phyloP scores from a whole-genome alignment of 306 rosid genomes.

The Sesbania bispinosa region DNA sequence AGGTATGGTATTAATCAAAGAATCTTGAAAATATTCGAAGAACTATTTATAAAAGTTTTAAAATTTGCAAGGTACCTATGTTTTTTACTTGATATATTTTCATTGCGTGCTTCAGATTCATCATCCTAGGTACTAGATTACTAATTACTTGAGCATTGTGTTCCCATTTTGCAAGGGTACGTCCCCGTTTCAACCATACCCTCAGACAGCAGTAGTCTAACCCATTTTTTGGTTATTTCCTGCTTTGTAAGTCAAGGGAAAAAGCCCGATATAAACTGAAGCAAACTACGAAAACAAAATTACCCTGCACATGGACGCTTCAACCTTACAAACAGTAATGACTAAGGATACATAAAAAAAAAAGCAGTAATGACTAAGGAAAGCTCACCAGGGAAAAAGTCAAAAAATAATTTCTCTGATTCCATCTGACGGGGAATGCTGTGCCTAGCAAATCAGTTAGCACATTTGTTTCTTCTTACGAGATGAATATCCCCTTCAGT shows the following conservation, averaged over 20 bases:
- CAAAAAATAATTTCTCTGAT: no score
- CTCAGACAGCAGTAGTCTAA: background rate
- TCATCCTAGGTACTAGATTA: background rate
- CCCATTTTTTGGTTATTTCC: background rate
- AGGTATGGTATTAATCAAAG: background rate
- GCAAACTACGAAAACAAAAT: background rate
- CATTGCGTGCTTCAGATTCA: background rate
- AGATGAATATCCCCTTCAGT: background rate
- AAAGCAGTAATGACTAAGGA: no score
- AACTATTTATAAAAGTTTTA: background rate
- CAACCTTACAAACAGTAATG: background rate
- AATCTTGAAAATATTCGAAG: background rate
- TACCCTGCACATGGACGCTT: no score
- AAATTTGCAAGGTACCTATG: background rate
- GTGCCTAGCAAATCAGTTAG: background rate
- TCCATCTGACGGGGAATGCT: no score
- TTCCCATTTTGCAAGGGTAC: background rate
- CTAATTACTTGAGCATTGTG: background rate
- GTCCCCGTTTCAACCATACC: background rate
- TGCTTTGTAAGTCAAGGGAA: background rate
- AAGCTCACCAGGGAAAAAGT: no score
- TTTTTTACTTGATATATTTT: background rate
- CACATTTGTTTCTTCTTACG: background rate
- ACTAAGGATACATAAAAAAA: background rate
- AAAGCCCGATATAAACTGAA: background rate